Evolutionary conservation across 768 basidiomycete genomes (phyloP).

Genomic region (Tricholoma matsutake): DNA sequence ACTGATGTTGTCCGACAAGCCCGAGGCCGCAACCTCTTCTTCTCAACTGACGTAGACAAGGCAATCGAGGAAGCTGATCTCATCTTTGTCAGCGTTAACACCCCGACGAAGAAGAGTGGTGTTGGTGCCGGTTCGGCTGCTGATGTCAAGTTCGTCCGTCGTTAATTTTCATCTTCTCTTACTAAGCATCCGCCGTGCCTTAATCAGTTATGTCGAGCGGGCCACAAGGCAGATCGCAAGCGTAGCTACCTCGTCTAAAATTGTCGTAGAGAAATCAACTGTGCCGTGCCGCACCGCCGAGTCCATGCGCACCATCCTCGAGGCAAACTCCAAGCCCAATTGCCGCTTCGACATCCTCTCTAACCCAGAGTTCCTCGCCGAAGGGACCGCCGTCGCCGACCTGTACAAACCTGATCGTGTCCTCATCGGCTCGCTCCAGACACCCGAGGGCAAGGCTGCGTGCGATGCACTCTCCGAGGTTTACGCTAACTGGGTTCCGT

Average conservation of each 20-base stretch:
- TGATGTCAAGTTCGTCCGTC: slow-evolving; percentile 82
- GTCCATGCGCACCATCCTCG: slow-evolving; percentile 98
- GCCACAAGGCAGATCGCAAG: slow-evolving; percentile 96
- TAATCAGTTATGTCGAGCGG: slow-evolving; percentile 86
- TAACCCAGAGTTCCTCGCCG: slow-evolving; percentile 98
- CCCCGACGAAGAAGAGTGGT: slow-evolving; percentile 97
- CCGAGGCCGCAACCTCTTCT: slow-evolving; percentile 94
- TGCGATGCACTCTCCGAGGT: slow-evolving; percentile 74
- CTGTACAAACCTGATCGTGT: slow-evolving; percentile 91
- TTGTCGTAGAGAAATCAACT: slow-evolving; percentile 99
- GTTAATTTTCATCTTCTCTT: slow-evolving; percentile 6
- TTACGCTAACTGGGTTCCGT: slow-evolving; percentile 97
- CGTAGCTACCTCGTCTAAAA: slow-evolving; percentile 88
- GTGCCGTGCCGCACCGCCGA: slow-evolving; percentile 98
- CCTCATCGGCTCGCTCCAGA: slow-evolving; percentile 93
- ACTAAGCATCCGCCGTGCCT: slow-evolving; percentile 7
- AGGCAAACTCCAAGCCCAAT: slow-evolving; percentile 92
- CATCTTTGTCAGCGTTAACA: slow-evolving; percentile 98
- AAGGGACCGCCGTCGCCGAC: slow-evolving; percentile 94
- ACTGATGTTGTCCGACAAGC: slow-evolving; percentile 85
- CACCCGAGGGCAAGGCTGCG: slow-evolving; percentile 79
- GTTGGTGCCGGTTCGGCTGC: slow-evolving; percentile 98
- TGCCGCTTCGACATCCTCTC: slow-evolving; percentile 97
- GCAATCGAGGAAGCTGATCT: slow-evolving; percentile 94
- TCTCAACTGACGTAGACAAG: slow-evolving; percentile 92